A percentile compares a stretch with the other conserved stretches of the same genome.
phyloP scores from a whole-genome alignment of 257 asterid genomes.

The Ilex aquifolium region DNA sequence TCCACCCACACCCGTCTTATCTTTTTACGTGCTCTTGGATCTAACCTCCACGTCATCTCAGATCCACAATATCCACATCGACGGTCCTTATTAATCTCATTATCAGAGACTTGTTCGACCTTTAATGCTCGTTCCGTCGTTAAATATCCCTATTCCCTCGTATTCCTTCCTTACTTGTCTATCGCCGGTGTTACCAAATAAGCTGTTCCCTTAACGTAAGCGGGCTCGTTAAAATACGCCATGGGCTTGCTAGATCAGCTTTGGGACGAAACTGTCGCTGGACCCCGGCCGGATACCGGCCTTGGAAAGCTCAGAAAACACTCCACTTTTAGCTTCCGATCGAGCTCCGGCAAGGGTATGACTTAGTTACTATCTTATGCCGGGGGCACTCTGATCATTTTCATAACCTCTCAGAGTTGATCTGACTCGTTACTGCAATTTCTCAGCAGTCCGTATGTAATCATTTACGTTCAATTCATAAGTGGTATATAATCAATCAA shows the following conservation, averaged over 20 bases:
- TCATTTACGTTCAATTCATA: not conserved
- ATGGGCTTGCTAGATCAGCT: constrained; percentile 90
- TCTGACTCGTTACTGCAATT: not conserved
- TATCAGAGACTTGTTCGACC: constrained; percentile 21
- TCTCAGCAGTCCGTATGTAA: not conserved
- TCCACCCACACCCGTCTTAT: constrained; percentile 45
- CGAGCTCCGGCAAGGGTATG: constrained; percentile 79
- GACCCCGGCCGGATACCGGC: constrained; percentile 81
- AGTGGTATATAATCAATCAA: not conserved
- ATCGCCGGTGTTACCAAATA: too few relatives aligned
- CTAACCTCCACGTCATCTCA: constrained; percentile 38
- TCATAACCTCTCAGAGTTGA: not conserved
- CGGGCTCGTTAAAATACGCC: constrained; percentile 5
- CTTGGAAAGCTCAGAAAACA: constrained; percentile 78
- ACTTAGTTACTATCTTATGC: constrained; percentile 27
- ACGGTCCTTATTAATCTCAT: constrained; percentile 33
- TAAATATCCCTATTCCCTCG: constrained; percentile 30
- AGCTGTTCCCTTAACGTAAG: not conserved
- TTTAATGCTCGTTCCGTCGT: constrained; percentile 24
- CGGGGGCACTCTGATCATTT: constrained; percentile 3
- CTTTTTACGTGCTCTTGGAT: constrained; percentile 31
- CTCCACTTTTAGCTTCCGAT: constrained; percentile 48
- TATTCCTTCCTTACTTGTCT: not conserved
- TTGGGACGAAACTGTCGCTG: constrained; percentile 93
- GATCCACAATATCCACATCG: constrained; percentile 19